A percentile compares a stretch with the other conserved stretches of the same genome.
These are phyloP conservation scores for Agrocybe chaxingu DNA, from an alignment of 768 basidiomycete genomes.

Conservation along the genomic window DNA sequence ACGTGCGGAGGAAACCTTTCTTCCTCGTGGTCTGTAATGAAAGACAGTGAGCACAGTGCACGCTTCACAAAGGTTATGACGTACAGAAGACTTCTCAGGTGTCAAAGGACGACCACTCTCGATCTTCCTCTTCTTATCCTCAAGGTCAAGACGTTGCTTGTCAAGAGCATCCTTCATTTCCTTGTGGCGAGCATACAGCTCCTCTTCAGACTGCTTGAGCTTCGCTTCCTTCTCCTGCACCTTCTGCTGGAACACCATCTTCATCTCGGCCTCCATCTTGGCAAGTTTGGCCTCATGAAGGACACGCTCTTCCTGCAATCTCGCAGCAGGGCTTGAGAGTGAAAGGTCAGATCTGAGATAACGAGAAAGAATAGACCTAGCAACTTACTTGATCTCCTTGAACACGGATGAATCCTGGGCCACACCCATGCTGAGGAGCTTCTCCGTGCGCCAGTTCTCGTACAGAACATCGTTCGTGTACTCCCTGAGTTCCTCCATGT, in stretches of 20 bases:
- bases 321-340: slow-evolving; percentile 78
- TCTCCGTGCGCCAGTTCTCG: slow-evolving; percentile 98
- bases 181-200: slow-evolving; percentile 96
- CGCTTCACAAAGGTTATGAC: slow-evolving; percentile 21
- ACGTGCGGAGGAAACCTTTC: slow-evolving; percentile 76
- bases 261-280: slow-evolving; percentile 99
- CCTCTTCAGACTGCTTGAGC: slow-evolving; percentile 98
- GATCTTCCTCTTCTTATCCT: slow-evolving; percentile 97
- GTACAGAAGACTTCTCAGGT: slow-evolving; percentile 86
- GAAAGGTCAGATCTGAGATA: slow-evolving; percentile 7
- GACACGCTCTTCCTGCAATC: slow-evolving; percentile 93
- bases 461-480: slow-evolving; percentile 95
- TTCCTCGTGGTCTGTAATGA: slow-evolving; percentile 53
- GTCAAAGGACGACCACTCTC: slow-evolving; percentile 94
- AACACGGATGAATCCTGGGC: slow-evolving; percentile 97
- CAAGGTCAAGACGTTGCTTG: slow-evolving; percentile 92
- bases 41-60: slow-evolving; percentile 10
- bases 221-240: slow-evolving; percentile 99
- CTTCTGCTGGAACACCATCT: slow-evolving; percentile 99
- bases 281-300: slow-evolving; percentile 96
- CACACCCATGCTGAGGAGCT: slow-evolving; percentile 95
- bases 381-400: slow-evolving; percentile 96
- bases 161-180: slow-evolving; percentile 99
- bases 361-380: neutral
- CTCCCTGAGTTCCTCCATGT: slow-evolving; percentile 99